phyloP scores from a whole-genome alignment of 345 rosid species.

The Sisymbrium altissimum region DNA sequence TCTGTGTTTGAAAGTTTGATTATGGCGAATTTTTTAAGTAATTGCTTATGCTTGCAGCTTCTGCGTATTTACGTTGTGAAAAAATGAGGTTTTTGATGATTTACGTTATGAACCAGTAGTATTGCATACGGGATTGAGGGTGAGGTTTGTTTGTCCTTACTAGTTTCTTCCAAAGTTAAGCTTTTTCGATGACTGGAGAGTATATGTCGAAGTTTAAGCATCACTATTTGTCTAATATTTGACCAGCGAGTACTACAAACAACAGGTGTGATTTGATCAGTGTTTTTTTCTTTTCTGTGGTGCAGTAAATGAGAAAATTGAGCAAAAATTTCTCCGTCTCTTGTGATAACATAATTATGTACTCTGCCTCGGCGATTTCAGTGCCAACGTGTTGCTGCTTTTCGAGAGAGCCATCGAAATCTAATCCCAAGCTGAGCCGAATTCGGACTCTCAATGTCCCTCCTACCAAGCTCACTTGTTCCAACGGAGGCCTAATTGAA shows the following conservation, averaged over 20 bases:
- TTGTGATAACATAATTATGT: neutral
- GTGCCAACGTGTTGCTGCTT: neutral
- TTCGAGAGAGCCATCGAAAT: too few species aligned
- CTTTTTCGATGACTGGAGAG: too few species aligned
- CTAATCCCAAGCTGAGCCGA: neutral
- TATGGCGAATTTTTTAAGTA: neutral
- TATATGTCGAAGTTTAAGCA: too few species aligned
- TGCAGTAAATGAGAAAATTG: neutral
- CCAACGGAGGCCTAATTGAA: neutral
- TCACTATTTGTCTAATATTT: too few species aligned
- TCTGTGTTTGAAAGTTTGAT: constrained; percentile 7
- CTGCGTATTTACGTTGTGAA: neutral
- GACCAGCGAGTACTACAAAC: too few species aligned
- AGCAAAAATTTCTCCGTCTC: neutral
- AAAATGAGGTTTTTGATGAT: neutral
- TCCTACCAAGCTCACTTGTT: neutral
- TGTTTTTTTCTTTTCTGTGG: neutral
- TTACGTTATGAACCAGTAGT: too few species aligned
- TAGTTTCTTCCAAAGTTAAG: too few species aligned
- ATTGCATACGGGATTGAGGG: too few species aligned
- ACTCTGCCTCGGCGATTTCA: constrained; percentile 31
- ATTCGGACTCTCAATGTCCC: constrained; percentile 12
- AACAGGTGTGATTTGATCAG: too few species aligned
- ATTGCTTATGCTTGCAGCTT: neutral
- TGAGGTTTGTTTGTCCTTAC: neutral